phyloP scores from a whole-genome alignment of 139 green algal genomes.

The Closterium sp. region DNA sequence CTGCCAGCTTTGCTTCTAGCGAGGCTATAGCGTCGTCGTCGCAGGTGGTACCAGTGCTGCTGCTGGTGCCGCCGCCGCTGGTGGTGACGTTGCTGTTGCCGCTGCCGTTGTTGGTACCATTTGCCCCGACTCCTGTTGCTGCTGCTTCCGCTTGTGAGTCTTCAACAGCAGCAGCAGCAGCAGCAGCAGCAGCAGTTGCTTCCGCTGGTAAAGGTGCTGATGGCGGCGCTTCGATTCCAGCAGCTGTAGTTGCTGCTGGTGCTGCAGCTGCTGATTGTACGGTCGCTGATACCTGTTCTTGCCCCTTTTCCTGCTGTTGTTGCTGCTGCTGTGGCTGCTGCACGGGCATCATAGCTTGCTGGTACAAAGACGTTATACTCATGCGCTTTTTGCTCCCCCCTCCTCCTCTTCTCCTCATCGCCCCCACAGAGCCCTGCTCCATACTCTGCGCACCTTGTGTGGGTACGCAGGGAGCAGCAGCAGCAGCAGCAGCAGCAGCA shows the following conservation, averaged over 20 bases:
- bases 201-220: neutral
- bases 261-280: neutral
- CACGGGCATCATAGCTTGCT: neutral
- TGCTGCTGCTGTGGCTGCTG: neutral
- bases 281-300: neutral
- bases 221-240: neutral
- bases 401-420: too few species aligned
- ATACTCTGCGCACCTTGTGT: too few species aligned
- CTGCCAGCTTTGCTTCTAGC: neutral
- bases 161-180: too few species aligned
- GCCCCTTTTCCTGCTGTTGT: neutral
- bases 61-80: neutral
- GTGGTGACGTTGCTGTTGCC: neutral
- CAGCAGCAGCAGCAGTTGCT: neutral
- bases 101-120: neutral
- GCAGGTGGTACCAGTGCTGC: neutral
- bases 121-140: neutral
- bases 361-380: neutral
- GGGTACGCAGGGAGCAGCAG: neutral
- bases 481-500: neutral
- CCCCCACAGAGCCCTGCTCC: too few species aligned
- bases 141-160: neutral
- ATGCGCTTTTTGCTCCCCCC: neutral
- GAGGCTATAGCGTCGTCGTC: neutral
- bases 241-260: neutral